Evolutionary conservation across 2,329 filamentous ascomycete genomes (phyloP).

Genomic region (Aureobasidium mangrovei): DNA sequence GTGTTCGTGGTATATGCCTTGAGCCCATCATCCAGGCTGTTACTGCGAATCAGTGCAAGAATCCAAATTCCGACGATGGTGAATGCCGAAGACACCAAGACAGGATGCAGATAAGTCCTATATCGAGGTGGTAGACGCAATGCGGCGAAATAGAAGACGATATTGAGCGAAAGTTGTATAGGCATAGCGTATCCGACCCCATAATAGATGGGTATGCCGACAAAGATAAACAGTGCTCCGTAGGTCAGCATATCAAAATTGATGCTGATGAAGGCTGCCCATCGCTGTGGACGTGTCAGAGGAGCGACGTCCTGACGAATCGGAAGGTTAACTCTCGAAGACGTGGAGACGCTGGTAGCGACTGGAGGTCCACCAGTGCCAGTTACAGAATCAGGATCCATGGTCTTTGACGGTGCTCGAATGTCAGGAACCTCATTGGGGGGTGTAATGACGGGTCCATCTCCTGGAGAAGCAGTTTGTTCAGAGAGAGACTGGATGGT

Average conservation of each 20-base stretch:
- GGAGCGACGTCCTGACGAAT: conserved; percentile 36
- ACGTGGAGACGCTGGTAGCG: not conserved
- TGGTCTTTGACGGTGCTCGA: conserved; percentile 18
- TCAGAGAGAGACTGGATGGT: not conserved
- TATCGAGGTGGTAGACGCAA: conserved; percentile 41
- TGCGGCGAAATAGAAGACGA: conserved; percentile 46
- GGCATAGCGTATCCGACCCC: conserved; percentile 43
- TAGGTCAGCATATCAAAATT: conserved; percentile 43
- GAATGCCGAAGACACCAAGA: conserved; percentile 46
- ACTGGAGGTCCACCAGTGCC: conserved; percentile 22
- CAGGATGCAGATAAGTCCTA: conserved; percentile 48
- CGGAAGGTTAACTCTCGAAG: conserved; percentile 14
- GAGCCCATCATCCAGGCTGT: conserved; percentile 36
- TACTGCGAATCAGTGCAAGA: conserved; percentile 39
- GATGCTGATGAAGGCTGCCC: conserved; percentile 40
- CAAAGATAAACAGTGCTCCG: conserved; percentile 37
- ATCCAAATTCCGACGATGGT: conserved; percentile 47
- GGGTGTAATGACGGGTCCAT: not conserved
- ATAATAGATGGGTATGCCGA: conserved; percentile 50
- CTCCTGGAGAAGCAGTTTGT: not conserved
- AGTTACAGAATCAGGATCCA: conserved; percentile 19
- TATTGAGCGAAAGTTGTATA: conserved; percentile 37
- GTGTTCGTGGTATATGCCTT: conserved; percentile 43
- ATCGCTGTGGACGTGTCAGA: conserved; percentile 40
- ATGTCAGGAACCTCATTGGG: conserved; percentile 11